Evolutionary conservation across 305 asterid species (phyloP), one percentile per base, ranked within the genome.

Genomic region (Rubia tinctorum): DNA sequence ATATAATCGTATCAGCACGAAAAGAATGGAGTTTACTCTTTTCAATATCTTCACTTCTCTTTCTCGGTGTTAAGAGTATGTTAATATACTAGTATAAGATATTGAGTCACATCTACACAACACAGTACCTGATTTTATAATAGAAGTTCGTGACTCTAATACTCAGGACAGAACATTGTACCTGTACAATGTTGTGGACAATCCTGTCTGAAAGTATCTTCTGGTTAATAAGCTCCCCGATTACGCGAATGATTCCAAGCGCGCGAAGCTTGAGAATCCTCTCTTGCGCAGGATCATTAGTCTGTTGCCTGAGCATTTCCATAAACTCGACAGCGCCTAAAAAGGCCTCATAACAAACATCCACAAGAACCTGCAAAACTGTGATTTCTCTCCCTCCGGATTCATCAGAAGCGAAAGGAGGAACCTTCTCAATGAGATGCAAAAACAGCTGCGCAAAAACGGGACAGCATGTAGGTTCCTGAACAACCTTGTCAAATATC

Each of bases 141-240:
- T 30, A 30, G 34, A 30, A 30, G n/a, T n/a, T n/a, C n/a, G 34
- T 30, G 34, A 30, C 34, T 30, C 15, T 27, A 13, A 13, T 45
- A 1, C 7, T 2, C 17, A 42, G 42, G 49, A n/a, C 17, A 76
- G 45, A 55, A 59, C 5, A 66, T 51, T 71, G 59, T 78, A 94
- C 99, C 97, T 86, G 95, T 74, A 90, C 90, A 77, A 94, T 91
- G 83, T 89, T 93, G 78, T 94, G 99, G 79, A 91, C 96, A 66
- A 94, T 87, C 82, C 44, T 94, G 82, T 89, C 99, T 0, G 97
- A 88, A 68, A 91, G 95, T 91, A 94, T 91, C 83, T 85, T 89
- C 84, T 91, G 97, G 86, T 89, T 94, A 86, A 91, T 67, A 76
- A 94, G 96, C 79, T 94, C 99, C 70, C 99, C 99, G 78, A 94